A percentile compares a stretch with the other conserved stretches of the same genome.
Conservation (phyloP, 495 filamentous ascomycete species). For the Gamarada debralockiae region DNA sequence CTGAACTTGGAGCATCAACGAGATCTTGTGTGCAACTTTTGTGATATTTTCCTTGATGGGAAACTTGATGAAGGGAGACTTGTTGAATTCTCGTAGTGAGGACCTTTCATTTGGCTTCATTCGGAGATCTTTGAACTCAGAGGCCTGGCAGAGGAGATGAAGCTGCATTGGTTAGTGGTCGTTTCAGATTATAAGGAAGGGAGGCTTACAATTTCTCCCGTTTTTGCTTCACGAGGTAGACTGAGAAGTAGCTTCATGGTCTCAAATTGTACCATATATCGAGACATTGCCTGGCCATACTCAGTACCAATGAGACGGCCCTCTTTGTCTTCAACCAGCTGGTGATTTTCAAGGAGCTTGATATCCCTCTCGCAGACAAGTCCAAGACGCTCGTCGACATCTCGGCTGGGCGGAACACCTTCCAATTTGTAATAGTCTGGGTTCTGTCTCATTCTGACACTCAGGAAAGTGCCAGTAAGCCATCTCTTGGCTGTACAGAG, state of each 20-base stretch:
- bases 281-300: conserved; percentile 88
- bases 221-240: conserved; percentile 54
- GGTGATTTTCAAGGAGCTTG: conserved; percentile 56
- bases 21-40: conserved; percentile 77
- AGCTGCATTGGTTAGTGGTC: conserved; percentile 49
- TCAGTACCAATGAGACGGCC: conserved; percentile 60
- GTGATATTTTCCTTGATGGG: conserved; percentile 76
- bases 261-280: conserved; percentile 85
- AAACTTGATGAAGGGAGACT: conserved; percentile 64
- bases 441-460: conserved; percentile 75
- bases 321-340: conserved; percentile 48
- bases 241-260: conserved; percentile 78
- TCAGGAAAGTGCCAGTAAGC: conserved; percentile 85
- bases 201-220: conserved; percentile 69
- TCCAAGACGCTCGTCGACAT: conserved; percentile 67
- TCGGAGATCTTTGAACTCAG: conserved; percentile 74
- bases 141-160: conserved; percentile 60
- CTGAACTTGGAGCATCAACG: conserved; percentile 75
- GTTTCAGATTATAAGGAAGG: conserved; percentile 2
- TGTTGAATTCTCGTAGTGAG: conserved; percentile 80
- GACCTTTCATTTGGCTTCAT: conserved; percentile 72
- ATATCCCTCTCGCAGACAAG: conserved; percentile 81
- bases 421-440: conserved; percentile 75
- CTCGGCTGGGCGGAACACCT: conserved; percentile 31
- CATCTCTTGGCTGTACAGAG: conserved; percentile 72